These are phyloP conservation scores for Hypoxylon crocopeplum DNA, from an alignment of 495 filamentous ascomycete species.

Conservation along the genomic window DNA sequence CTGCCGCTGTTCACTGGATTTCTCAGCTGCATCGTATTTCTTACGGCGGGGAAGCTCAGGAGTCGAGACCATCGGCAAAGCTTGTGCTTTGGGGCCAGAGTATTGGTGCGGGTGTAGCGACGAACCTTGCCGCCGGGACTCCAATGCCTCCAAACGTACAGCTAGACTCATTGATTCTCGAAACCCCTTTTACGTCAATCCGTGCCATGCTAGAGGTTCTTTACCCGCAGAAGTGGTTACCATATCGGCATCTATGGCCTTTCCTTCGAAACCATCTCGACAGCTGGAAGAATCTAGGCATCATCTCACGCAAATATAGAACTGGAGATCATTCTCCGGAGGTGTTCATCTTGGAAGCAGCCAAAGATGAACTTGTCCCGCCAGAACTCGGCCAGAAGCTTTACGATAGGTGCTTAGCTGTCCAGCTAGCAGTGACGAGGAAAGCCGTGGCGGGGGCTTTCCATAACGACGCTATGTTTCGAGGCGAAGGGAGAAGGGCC, in stretches of 20 bases:
- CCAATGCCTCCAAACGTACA: conserved; percentile 32
- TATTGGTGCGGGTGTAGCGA: conserved; percentile 69
- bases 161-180: conserved; percentile 66
- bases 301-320: conserved; percentile 40
- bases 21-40: conserved; percentile 43
- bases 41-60: conserved; percentile 22
- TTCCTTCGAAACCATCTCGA: conserved; percentile 56
- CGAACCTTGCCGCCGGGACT: conserved; percentile 51
- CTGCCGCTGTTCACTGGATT: conserved; percentile 65
- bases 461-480: conserved; percentile 55
- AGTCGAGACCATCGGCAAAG: conserved; percentile 42
- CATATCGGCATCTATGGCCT: conserved; percentile 64
- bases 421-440: conserved; percentile 48
- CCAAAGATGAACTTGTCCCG: conserved; percentile 73
- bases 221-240: conserved; percentile 84
- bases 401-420: conserved; percentile 47
- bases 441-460: conserved; percentile 47
- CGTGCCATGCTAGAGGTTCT: conserved; percentile 74
- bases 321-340: conserved; percentile 34
- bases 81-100: conserved; percentile 83
- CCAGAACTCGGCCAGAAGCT: conserved; percentile 60
- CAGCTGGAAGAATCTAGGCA: conserved; percentile 51
- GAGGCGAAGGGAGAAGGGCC: conserved; percentile 49
- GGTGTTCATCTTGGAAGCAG: conserved; percentile 67
- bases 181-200: conserved; percentile 78